These are phyloP conservation scores for Citrus cavaleriei DNA, from an alignment of 345 rosid genomes.

Conservation along the genomic window DNA sequence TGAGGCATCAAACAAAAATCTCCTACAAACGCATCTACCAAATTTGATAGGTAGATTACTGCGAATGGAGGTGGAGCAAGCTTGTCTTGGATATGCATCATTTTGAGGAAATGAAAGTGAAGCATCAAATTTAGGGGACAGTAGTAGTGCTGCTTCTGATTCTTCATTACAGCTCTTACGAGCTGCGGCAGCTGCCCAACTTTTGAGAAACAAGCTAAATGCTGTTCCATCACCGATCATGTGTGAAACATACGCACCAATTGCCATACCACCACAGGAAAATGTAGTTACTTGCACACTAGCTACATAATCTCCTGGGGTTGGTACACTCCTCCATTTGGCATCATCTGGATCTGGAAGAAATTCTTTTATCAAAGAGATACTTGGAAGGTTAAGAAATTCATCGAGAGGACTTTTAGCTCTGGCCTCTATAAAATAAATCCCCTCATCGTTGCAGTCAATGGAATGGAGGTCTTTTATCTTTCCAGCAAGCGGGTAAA, in stretches of 20 bases:
- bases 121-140: conserved; percentile 37
- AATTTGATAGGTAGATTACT: not conserved
- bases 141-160: not conserved
- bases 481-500: conserved; percentile 28
- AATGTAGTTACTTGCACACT: conserved; percentile 24
- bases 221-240: conserved; percentile 43
- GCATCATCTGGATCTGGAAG: conserved; percentile 3
- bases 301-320: conserved; percentile 6
- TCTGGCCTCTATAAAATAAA: conserved; percentile 17
- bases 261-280: conserved; percentile 39
- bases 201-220: conserved; percentile 32
- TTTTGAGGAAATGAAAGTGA: conserved; percentile 29
- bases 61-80: not conserved
- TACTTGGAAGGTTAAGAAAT: conserved; percentile 15
- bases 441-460: conserved; percentile 26
- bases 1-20: conserved; percentile 42
- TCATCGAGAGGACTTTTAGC: conserved; percentile 7
- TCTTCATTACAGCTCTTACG: not conserved
- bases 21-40: conserved; percentile 22
- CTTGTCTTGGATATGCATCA: not conserved
- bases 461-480: conserved; percentile 14
- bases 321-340: not conserved
- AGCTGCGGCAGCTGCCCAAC: conserved; percentile 31
- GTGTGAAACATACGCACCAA: conserved; percentile 39
- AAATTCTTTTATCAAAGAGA: not conserved